Evolutionary conservation across 495 filamentous ascomycete genomes (phyloP).

Genomic region (Polyplosphaeria fusca): DNA sequence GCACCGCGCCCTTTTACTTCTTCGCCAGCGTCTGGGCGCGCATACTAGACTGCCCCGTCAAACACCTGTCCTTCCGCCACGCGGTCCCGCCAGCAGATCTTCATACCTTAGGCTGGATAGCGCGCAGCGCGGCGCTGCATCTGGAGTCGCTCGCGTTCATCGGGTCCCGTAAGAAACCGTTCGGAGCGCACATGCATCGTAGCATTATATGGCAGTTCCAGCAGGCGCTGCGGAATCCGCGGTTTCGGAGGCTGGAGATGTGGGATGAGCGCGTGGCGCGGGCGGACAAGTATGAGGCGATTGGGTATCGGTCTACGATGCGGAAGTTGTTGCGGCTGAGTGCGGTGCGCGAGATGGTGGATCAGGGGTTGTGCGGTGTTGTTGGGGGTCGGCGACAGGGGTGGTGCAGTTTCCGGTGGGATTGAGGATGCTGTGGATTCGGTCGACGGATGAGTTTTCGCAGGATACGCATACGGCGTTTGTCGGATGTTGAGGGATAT

Average conservation of each 20-base stretch:
- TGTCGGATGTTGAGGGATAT: too few species aligned
- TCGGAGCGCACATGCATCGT: not conserved
- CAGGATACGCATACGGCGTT: too few species aligned
- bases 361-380: too few species aligned
- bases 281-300: not conserved
- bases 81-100: not conserved
- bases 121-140: not conserved
- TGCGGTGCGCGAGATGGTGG: too few species aligned
- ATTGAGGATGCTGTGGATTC: too few species aligned
- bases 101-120: not conserved
- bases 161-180: not conserved
- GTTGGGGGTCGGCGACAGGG: too few species aligned
- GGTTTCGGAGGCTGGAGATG: not conserved
- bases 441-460: too few species aligned
- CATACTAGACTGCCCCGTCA: not conserved
- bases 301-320: not conserved
- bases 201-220: not conserved
- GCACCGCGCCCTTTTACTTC: not conserved
- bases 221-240: not conserved
- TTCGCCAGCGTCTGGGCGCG: not conserved
- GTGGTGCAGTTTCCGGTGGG: too few species aligned
- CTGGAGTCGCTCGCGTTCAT: not conserved
- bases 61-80: not conserved
- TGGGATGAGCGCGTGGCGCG: not conserved
- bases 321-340: not conserved